These are phyloP conservation scores for Dendrostoma leiphaemia DNA, from an alignment of 2,329 filamentous ascomycete genomes.

Conservation along the genomic window DNA sequence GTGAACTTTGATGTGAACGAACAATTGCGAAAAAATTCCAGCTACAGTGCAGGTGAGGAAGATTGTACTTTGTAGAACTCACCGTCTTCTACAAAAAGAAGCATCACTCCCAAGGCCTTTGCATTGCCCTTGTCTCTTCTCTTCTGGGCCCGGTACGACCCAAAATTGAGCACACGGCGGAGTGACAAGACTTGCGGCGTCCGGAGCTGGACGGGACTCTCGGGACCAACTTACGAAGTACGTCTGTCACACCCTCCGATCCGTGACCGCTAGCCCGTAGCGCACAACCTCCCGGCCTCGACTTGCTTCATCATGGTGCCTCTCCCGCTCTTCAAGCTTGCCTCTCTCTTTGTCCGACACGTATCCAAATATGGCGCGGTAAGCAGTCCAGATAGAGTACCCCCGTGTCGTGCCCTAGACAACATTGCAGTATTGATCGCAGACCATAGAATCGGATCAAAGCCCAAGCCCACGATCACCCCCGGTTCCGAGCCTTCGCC, in stretches of 20 bases:
- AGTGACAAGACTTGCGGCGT: too few species aligned
- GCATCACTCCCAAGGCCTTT: not conserved
- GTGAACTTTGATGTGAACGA: not conserved
- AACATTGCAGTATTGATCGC: slow-evolving; percentile 2
- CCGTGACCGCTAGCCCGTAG: not conserved
- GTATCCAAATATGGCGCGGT: slow-evolving; percentile 69
- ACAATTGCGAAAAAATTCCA: too few species aligned
- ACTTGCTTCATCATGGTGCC: slow-evolving; percentile 52
- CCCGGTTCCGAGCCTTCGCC: slow-evolving; percentile 58
- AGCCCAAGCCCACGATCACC: slow-evolving; percentile 62
- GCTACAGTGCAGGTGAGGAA: too few species aligned
- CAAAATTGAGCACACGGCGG: too few species aligned
- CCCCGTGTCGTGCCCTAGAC: not conserved
- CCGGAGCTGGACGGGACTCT: not conserved
- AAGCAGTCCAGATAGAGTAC: slow-evolving; percentile 35
- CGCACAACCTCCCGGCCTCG: not conserved
- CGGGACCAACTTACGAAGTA: slow-evolving; percentile 6
- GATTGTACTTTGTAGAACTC: too few species aligned
- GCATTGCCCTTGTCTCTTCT: not conserved
- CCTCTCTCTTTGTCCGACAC: slow-evolving; percentile 61
- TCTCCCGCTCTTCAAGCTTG: slow-evolving; percentile 66
- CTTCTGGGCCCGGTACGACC: too few species aligned
- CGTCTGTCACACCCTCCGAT: not conserved
- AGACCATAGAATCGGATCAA: slow-evolving; percentile 62
- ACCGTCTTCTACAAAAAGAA: too few species aligned